These are phyloP conservation scores for Uronychia binucleata DNA, from an alignment of 73 alveolate species.

Conservation along the genomic window DNA sequence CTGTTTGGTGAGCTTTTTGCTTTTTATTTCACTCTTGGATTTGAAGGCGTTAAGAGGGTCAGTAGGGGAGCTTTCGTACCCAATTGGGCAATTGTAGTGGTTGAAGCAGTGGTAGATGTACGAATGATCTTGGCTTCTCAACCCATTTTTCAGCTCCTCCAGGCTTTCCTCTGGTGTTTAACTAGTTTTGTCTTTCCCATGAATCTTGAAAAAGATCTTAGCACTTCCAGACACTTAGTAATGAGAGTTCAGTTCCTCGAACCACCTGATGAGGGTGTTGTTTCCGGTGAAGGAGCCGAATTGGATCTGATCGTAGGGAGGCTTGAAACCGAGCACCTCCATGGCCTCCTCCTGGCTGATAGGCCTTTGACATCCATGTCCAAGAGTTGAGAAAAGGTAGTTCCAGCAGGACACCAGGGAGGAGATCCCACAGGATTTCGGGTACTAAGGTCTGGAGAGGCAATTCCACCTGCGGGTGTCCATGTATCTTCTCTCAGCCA, in stretches of 20 bases:
- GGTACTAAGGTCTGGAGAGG: slow-evolving; percentile 79
- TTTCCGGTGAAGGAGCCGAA: slow-evolving; percentile 86
- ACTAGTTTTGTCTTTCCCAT: slow-evolving; percentile 76
- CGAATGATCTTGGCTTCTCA: slow-evolving; percentile 47
- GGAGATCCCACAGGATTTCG: slow-evolving; percentile 82
- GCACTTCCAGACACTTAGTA: slow-evolving; percentile 72
- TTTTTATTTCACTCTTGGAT: slow-evolving; percentile 40
- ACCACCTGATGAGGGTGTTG: slow-evolving; percentile 77
- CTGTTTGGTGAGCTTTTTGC: not conserved
- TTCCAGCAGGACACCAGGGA: slow-evolving; percentile 82
- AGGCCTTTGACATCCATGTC: slow-evolving; percentile 24
- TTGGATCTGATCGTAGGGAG: slow-evolving; percentile 71
- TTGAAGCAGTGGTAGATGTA: slow-evolving; percentile 71
- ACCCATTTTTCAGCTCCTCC: slow-evolving; percentile 58
- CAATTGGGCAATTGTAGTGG: slow-evolving; percentile 73
- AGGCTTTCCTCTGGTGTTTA: slow-evolving; percentile 65
- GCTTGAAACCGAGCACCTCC: slow-evolving; percentile 24
- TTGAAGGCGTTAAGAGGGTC: slow-evolving; percentile 62
- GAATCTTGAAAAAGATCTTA: slow-evolving; percentile 62
- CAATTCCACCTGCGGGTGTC: slow-evolving; percentile 85
- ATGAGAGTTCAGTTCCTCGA: slow-evolving; percentile 38
- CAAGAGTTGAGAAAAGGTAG: slow-evolving; percentile 62
- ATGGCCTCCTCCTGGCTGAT: not conserved
- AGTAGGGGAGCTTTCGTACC: slow-evolving; percentile 64
- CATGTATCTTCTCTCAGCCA: slow-evolving; percentile 70